Percentiles rank a stretch among this genome's conserved stretches.
Evolutionary conservation across 1,284 basidiomycete species (phyloP).

Genomic region (Ceratorhiza oryzae-sativae): DNA sequence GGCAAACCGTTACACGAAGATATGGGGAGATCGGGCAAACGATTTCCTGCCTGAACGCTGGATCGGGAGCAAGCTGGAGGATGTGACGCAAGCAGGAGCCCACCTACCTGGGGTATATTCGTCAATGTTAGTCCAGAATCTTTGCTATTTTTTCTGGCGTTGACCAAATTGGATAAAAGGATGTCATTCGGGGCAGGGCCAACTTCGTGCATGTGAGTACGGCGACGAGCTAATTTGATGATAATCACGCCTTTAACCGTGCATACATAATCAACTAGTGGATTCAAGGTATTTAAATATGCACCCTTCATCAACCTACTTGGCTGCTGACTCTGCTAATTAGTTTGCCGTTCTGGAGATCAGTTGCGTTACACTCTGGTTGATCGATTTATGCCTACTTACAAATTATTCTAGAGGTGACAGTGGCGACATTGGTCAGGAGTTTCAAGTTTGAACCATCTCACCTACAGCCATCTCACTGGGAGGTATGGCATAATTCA

Average conservation of each 20-base stretch:
- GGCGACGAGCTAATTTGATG: not conserved
- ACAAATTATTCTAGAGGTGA: not conserved
- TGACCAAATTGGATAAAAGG: not conserved
- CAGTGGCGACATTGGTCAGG: not conserved
- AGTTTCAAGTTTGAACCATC: slow-evolving; percentile 12
- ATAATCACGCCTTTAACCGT: not conserved
- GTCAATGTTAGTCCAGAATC: not conserved
- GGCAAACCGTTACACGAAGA: slow-evolving; percentile 46
- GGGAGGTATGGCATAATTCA: not conserved
- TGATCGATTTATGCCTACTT: not conserved
- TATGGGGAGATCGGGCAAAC: slow-evolving; percentile 15
- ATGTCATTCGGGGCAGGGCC: slow-evolving; percentile 30
- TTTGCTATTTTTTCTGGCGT: not conserved
- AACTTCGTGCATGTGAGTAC: slow-evolving; percentile 18
- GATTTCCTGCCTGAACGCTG: slow-evolving; percentile 14
- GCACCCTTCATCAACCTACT: no score
- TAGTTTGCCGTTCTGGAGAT: slow-evolving; percentile 22
- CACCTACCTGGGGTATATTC: slow-evolving; percentile 30
- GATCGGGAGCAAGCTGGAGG: slow-evolving; percentile 17
- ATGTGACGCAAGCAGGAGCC: slow-evolving; percentile 7
- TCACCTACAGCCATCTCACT: not conserved
- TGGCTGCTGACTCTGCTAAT: not conserved
- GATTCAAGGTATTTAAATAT: not conserved
- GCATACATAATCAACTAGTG: not conserved
- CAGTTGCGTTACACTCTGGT: not conserved